Percentiles rank a stretch among this genome's conserved stretches.
Conservation (phyloP, 2,329 filamentous ascomycete genomes). For the Ophiocordyceps australis region DNA sequence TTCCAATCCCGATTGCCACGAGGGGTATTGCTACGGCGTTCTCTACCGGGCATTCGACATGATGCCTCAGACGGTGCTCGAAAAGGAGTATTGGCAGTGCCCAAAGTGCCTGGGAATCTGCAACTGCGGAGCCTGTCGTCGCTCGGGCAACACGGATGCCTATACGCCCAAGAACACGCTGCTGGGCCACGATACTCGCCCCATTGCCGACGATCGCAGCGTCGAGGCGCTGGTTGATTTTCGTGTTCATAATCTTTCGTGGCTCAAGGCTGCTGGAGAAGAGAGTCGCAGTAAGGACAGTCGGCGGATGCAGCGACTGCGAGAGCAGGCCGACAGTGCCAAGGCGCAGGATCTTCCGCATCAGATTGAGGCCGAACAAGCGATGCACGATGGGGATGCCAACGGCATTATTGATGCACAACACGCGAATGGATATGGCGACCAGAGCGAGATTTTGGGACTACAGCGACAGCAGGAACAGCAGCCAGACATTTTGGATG, state of each 20-base stretch:
- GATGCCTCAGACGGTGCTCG: conserved; percentile 67
- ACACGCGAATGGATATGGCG: neutral
- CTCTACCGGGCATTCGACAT: conserved; percentile 84
- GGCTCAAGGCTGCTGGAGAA: conserved; percentile 48
- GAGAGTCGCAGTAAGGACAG: conserved; percentile 37
- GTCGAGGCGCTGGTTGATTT: conserved; percentile 86
- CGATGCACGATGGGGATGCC: conserved; percentile 5
- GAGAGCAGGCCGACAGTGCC: conserved; percentile 35
- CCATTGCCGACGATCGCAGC: conserved; percentile 78
- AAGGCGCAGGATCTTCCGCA: conserved; percentile 29
- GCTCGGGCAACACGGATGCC: conserved; percentile 45
- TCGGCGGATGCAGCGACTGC: conserved; percentile 36
- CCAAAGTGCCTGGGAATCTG: conserved; percentile 76
- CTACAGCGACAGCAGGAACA: too few relatives aligned
- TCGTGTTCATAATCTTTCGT: conserved; percentile 68
- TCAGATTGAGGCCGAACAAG: conserved; percentile 9
- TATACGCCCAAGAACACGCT: conserved; percentile 79
- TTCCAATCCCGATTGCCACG: conserved; percentile 46
- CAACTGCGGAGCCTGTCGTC: conserved; percentile 67
- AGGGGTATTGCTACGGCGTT: conserved; percentile 83
- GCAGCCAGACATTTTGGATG: too few relatives aligned
- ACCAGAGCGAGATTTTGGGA: too few relatives aligned
- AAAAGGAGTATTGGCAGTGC: conserved; percentile 71
- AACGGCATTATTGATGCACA: conserved; percentile 1
- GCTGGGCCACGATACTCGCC: conserved; percentile 78